Percentiles rank a stretch among this genome's conserved stretches.
Evolutionary conservation across 306 rosid genomes (phyloP).

Genomic region (Cucurbita moschata): DNA sequence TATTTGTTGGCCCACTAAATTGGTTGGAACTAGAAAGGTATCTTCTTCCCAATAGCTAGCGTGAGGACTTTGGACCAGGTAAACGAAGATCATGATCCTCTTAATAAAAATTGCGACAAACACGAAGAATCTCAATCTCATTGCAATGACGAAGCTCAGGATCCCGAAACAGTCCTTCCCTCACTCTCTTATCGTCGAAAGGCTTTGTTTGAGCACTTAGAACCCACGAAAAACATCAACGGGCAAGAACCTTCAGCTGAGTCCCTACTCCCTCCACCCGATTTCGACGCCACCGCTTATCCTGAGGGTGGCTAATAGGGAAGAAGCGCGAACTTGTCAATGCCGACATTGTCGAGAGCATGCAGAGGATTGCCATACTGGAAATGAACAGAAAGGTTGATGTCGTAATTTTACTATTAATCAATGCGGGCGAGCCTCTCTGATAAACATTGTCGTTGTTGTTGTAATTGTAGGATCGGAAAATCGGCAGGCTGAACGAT

Average conservation of each 20-base stretch:
- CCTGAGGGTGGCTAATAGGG: conserved; percentile 82
- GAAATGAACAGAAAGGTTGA: conserved; percentile 98
- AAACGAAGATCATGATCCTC: conserved; percentile 29
- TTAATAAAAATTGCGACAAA: conserved; percentile 29
- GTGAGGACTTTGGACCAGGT: conserved; percentile 53
- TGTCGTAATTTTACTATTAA: not conserved
- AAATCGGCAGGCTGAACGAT: conserved; percentile 70
- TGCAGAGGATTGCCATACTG: conserved; percentile 83
- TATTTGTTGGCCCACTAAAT: too few relatives aligned
- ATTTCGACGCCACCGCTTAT: conserved; percentile 61
- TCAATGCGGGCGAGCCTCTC: not conserved
- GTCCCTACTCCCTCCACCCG: conserved; percentile 88
- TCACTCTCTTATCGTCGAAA: conserved; percentile 51
- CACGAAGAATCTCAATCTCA: conserved; percentile 23
- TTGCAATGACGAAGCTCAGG: conserved; percentile 28
- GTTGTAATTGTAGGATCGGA: conserved; percentile 47
- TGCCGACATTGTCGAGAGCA: conserved; percentile 91
- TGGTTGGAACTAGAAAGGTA: conserved; percentile 21
- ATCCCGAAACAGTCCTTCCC: conserved; percentile 12
- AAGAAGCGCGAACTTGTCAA: conserved; percentile 93
- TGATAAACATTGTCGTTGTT: not conserved
- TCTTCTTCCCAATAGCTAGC: conserved; percentile 65
- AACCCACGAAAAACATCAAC: conserved; percentile 36
- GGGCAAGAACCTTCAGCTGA: conserved; percentile 55
- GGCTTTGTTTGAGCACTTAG: conserved; percentile 85